A percentile compares a stretch with the other conserved stretches of the same genome.
Evolutionary conservation across 1,284 basidiomycete species (phyloP).

Genomic region (Cryptococcus sp.): DNA sequence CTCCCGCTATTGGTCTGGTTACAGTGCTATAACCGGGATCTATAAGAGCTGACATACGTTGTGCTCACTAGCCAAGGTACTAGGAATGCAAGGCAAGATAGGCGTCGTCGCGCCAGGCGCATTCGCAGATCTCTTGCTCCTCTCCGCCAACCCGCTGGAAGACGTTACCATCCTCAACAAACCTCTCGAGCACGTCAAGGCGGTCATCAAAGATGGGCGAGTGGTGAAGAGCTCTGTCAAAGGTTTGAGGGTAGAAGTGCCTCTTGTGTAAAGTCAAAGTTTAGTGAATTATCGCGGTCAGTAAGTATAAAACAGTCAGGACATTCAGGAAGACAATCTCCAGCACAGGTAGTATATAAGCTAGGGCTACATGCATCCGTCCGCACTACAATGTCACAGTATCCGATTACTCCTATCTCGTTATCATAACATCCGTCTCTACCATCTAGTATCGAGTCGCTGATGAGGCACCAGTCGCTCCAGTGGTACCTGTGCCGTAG

Average conservation of each 20-base stretch:
- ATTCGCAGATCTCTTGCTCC: constrained; percentile 57
- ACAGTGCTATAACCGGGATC: too few relatives aligned
- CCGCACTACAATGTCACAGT: too few relatives aligned
- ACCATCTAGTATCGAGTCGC: too few relatives aligned
- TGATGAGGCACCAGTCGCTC: too few relatives aligned
- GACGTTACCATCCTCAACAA: constrained; percentile 57
- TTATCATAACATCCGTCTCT: too few relatives aligned
- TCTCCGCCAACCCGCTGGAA: constrained; percentile 57
- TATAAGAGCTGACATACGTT: background rate
- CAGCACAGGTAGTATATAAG: too few relatives aligned
- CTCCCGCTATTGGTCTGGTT: background rate
- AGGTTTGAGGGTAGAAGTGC: constrained; percentile 33
- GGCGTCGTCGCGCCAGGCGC: constrained; percentile 52
- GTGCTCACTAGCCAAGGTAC: constrained; percentile 44
- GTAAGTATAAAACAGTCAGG: too few relatives aligned
- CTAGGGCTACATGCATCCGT: too few relatives aligned
- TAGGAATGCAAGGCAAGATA: constrained; percentile 50
- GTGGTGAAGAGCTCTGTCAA: constrained; percentile 26
- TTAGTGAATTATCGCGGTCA: background rate
- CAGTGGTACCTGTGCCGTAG: too few relatives aligned
- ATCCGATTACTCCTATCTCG: too few relatives aligned
- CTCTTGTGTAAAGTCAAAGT: constrained; percentile 13
- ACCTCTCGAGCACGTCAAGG: constrained; percentile 45
- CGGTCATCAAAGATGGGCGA: constrained; percentile 36
- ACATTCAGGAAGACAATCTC: too few relatives aligned